Evolutionary conservation across 176 grass and related monocot species (phyloP).

Genomic region (Rhipidocladum racemiflorum): DNA sequence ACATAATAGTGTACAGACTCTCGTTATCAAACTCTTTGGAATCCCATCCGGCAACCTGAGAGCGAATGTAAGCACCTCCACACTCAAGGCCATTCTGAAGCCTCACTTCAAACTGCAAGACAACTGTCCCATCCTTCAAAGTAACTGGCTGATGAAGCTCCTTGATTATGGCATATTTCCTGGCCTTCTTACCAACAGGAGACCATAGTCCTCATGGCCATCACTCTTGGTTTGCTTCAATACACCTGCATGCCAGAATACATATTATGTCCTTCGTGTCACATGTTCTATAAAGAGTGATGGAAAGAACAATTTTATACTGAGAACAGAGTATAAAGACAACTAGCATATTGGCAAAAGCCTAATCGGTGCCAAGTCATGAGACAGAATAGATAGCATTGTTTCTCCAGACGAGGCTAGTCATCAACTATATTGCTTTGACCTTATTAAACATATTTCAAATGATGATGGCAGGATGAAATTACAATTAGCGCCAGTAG

Average conservation of each 20-base stretch:
- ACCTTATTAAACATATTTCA: not conserved
- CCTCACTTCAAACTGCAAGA: constrained; percentile 85
- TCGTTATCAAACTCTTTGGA: constrained; percentile 85
- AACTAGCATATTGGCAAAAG: not conserved
- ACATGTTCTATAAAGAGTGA: too few species aligned
- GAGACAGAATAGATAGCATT: not conserved
- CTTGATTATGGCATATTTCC: constrained; percentile 92
- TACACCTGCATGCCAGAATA: constrained; percentile 45
- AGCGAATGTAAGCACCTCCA: constrained; percentile 86
- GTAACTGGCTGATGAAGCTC: constrained; percentile 64
- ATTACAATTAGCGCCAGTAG: too few species aligned
- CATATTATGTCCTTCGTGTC: not conserved
- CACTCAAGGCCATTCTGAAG: constrained; percentile 95
- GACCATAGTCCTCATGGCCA: constrained; percentile 89
- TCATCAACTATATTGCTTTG: not conserved
- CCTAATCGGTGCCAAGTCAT: not conserved
- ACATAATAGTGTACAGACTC: constrained; percentile 90
- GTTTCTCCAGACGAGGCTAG: not conserved
- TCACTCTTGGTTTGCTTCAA: constrained; percentile 93
- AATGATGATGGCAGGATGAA: not conserved
- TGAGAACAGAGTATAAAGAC: not conserved
- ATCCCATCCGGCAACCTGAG: constrained; percentile 60
- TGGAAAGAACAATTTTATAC: not conserved
- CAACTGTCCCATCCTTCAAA: constrained; percentile 68
- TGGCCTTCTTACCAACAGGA: constrained; percentile 76